phyloP scores from a whole-genome alignment of 495 filamentous ascomycete genomes.

The Aspergillus sclerotioniger region DNA sequence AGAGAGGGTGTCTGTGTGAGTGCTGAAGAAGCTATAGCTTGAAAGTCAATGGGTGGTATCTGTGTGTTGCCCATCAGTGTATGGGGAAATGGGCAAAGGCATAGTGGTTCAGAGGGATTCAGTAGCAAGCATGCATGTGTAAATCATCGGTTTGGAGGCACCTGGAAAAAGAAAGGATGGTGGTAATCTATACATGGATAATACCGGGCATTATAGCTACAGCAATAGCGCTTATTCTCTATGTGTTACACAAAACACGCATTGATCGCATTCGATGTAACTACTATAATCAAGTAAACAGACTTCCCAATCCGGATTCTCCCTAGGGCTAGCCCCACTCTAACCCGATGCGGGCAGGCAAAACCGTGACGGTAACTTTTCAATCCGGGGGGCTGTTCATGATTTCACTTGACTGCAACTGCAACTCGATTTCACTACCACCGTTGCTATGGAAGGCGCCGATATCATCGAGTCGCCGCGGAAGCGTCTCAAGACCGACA shows the following conservation, averaged over 20 bases:
- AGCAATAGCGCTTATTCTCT: neutral
- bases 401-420: constrained; percentile 2
- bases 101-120: no score
- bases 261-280: neutral
- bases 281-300: no score
- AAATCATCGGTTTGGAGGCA: no score
- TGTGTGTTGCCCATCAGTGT: no score
- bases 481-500: constrained; percentile 44
- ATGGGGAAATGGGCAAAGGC: no score
- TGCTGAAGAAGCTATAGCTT: no score
- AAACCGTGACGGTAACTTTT: constrained; percentile 4
- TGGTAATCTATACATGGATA: no score
- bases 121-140: no score
- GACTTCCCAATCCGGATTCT: neutral
- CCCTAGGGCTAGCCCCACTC: constrained; percentile 4
- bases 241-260: neutral
- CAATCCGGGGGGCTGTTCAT: constrained; percentile 5
- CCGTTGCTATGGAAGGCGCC: constrained; percentile 36
- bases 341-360: constrained; percentile 6
- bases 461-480: constrained; percentile 43
- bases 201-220: neutral
- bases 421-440: neutral
- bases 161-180: no score
- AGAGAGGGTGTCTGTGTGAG: no score
- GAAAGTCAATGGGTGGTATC: no score